Evolutionary conservation across 805 yeast genomes (phyloP), one percentile per base, ranked within the genome.

Genomic region (Lachancea cidri): DNA sequence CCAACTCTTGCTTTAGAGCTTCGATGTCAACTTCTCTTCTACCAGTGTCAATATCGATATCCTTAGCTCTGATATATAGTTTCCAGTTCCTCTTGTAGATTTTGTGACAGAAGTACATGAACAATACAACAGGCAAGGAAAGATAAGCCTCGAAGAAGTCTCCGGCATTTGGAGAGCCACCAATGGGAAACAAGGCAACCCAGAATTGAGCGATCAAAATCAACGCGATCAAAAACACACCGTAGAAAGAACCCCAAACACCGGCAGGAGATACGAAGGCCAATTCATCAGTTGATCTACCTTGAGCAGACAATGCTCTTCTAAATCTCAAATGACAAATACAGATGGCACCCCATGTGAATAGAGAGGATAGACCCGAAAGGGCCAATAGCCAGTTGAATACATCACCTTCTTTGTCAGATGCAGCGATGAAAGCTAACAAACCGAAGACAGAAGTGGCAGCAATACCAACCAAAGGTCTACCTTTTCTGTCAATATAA

Each of bases 121-220:
- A 73, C 25, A 84, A 41, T 32, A 81, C 69, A 35, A 84, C 73
- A 14, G 86, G 86, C 43, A 72, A 70, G 7, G 86, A 76, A 50
- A 85, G 66, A 62, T 79, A 84, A 19, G 75, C 67, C 56, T 73
- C 66, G 68, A 85, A 86, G 71, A 85, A 86, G 33, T 53, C 63
- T 30, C 62, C 54, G 8, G 85, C 83, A 55, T 65, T 69, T 41
- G 83, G 76, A 9, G 63, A 36, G 5, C 45, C 67, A 11, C 78
- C 77, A 37, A 78, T 54, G 39, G 95, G 95, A 71, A 71, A 85
- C 33, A 83, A 65, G 4, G 93, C 88, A 43, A 81, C 72, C 86
- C 89, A 86, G 70, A 86, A 83, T 65, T 84, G 88, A 25, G 86
- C 84, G 41, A 76, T 66, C 44, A 86, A 68, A 47, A 86, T 79